Evolutionary conservation across 257 asterid genomes (phyloP).

Genomic region (Petunia axillaris): DNA sequence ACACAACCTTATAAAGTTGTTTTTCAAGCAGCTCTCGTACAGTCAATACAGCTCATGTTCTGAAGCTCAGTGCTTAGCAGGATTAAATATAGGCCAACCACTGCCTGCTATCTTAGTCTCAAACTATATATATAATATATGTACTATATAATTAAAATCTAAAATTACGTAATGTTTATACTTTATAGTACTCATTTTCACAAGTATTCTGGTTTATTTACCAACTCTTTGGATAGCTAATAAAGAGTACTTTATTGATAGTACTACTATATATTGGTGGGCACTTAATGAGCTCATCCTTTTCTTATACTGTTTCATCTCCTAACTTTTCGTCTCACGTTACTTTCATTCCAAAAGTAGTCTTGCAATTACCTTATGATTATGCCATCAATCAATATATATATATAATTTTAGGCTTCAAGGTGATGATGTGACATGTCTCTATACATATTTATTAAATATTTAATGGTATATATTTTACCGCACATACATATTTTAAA

Average conservation of each 20-base stretch:
- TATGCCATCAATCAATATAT: slow-evolving; percentile 20
- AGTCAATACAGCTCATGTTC: not conserved
- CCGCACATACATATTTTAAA: too few relatives aligned
- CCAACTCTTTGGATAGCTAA: not conserved
- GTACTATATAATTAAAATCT: not conserved
- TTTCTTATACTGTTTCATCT: not conserved
- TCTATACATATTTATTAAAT: too few relatives aligned
- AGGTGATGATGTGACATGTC: too few relatives aligned
- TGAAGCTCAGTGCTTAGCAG: not conserved
- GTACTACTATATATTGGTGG: not conserved
- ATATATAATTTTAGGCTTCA: too few relatives aligned
- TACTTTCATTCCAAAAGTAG: not conserved
- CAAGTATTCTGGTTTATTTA: not conserved
- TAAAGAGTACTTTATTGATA: not conserved
- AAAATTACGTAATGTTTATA: not conserved
- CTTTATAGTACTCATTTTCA: not conserved
- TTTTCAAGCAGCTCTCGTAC: not conserved
- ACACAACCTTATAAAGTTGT: not conserved
- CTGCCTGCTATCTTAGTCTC: not conserved
- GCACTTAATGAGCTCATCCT: not conserved
- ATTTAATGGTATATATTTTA: too few relatives aligned
- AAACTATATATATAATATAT: not conserved
- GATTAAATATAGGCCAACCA: not conserved
- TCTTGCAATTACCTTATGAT: not conserved
- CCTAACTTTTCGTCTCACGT: not conserved